Evolutionary conservation across 139 green algal species (phyloP), one percentile per base, ranked within the genome.

Genomic region (Haematococcus lacustris): DNA sequence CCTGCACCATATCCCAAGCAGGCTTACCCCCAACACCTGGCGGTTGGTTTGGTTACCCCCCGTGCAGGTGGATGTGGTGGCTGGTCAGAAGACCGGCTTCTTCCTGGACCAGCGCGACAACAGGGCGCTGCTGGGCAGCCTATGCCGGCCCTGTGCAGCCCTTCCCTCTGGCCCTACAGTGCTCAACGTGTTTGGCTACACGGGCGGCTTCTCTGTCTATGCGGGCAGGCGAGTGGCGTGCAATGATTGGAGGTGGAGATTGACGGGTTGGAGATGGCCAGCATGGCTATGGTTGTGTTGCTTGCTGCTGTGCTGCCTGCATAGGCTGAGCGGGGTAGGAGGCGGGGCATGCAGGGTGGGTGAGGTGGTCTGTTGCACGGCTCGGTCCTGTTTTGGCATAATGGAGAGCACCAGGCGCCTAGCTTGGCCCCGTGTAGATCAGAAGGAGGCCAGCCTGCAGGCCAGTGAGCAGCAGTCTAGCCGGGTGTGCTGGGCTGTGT

Each of bases 171-270:
- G 53, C 13, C 21, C 4, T 21, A 64, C 23, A 26, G 26, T 64
- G 53, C 76, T 88, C 47, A 88, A 88, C 71, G 51, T 88, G 33
- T 86, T 86, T 66, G 71, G 67, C 17, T 86, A 83, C 74, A 82
- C 81, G 2, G 83, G 78, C 68, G 63, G 50, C 25, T 75, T 72
- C 57, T 71, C 67, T 5, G 39, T 72, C 40, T 72, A 72, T 32
- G 67, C 67, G 1, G 67, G 67, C 47, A 72, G 67, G 67, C 64
- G 35, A 64, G 53, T 40, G n/a, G n/a, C n/a, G 41, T 60, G 39
- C 3, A 39, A 40, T 26, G 25, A n/a, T 3, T 34, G 40, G 38
- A 30, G 28, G 1, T 39, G 40, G 1, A 41, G 40, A 25, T 40
- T 39, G 39, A 4, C 38, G 1, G 28, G 23, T 62, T 5, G n/a